Evolutionary conservation across 495 filamentous ascomycete species (phyloP), one percentile per base, ranked within the genome.

Genomic region (Tuber indicum): DNA sequence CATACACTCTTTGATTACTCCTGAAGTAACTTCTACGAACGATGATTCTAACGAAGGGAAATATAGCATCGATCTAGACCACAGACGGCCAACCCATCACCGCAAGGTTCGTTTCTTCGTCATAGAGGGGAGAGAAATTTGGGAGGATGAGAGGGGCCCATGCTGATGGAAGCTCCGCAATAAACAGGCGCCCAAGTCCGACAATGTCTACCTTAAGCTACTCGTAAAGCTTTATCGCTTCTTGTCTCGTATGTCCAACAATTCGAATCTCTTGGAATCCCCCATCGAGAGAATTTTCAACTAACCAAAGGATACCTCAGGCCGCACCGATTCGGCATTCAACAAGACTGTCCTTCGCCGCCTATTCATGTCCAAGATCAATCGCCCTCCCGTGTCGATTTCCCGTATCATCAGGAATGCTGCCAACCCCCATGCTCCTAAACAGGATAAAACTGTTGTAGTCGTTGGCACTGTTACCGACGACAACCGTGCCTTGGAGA

Each of bases 191-290:
- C 92, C 96, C 79, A 97, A 98, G 89, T 96, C 92, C 88, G 93
- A 97, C 87, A 98, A 99, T 88, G 93, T 94, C 81, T 98, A 98
- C 87, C 89, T 98, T 84, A 93, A 94, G 89, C 91, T 99, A 81
- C 89, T 98, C 84, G 94, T 98, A 87, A 98, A 98, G 91, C 92
- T 99, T 43, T 99, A 98, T 90, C 91, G 92, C 87, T 99, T 99
- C 91, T 88, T 99, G 83, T 92, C 94, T 83, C 94, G 95, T 97
- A 92, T 87, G 94, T 91, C 39, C 72, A 26, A 69, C 77, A 77
- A 70, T 62, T 21, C 12, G 75, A 70, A 45, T 72, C 75, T 80
- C 8, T 0, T n/a, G n/a, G 52, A 62, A 26, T 26, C 21, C 52
- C 52, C n/a, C 42, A 39, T 52, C 32, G 73, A 19, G 23, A 52